Base-by-base conservation (phyloP, 1,139 yeast species). In the Blastobotrys buckinghamii region DNA sequence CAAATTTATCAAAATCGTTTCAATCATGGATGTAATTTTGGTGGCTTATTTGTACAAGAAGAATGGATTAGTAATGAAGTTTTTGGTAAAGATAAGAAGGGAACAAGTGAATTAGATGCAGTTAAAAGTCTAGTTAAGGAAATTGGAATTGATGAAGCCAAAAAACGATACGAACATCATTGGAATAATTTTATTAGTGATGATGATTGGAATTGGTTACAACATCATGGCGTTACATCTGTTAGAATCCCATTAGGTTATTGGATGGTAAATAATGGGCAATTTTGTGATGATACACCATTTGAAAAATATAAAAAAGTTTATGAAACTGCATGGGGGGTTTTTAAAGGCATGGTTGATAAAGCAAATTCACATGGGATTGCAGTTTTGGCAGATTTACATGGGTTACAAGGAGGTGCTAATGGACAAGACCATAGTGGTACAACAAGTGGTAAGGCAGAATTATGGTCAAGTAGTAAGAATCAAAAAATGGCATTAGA, bases 321-420 rank as follows among this genome's bases (percentile, higher is more conserved):
- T 2, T 92, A 92, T 63, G 56, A 60, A 30, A 76, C 78, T 57
- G 84, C 96, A 0, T 90, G 97, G 97, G 62, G 64, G 12, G 70
- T 72, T 22, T 72, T 82, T 55, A 77, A 77, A 61, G 55, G 66
- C 24, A 76, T 76, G 53, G 70, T 85, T 42, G 75, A 75, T 51
- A 72, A 72, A 48, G 94, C 94, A 2, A 74, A 62, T 1, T 50
- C 67, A 24, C 67, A 76, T 55, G 72, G 75, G 26, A 90, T 92
- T 53, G 84, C 89, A 9, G 82, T 90, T 0, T 60, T 92, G 50
- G 76, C 90, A 10, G 98, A 92, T 65, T 62, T 92, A 42, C 98
- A 92, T 66, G 97, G 86, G 0, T 66, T 92, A 26, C 97, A 97
- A 1, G 89, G 87, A 12, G 97, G 97, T 39, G 97, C 97, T 27